A percentile compares a stretch with the other conserved stretches of the same genome.
Conservation (phyloP, 1,284 basidiomycete species). For the Vanrija humicola region DNA sequence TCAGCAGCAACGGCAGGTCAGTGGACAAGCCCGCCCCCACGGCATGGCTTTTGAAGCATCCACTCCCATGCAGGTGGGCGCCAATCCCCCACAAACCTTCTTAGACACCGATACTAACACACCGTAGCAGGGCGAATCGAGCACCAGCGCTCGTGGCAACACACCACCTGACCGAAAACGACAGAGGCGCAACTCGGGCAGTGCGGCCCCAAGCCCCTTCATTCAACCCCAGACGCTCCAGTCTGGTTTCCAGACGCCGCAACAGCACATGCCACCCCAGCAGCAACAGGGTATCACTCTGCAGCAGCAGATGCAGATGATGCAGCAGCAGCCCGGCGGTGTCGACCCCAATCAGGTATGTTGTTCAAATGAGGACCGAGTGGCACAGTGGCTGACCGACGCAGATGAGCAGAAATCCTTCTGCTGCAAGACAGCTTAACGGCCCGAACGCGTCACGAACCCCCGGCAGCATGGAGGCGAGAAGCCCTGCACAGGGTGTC, state of each 20-base stretch:
- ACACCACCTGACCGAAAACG: slow-evolving; percentile 42
- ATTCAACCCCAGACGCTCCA: slow-evolving; percentile 23
- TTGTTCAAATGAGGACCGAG: too few relatives aligned
- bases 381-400: too few relatives aligned
- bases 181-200: slow-evolving; percentile 37
- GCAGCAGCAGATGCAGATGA: slow-evolving; percentile 14
- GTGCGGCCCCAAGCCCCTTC: slow-evolving; percentile 31
- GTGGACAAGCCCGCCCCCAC: slow-evolving; percentile 18
- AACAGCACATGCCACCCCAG: not conserved
- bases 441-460: not conserved
- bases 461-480: slow-evolving; percentile 1
- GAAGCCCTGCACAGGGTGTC: slow-evolving; percentile 12
- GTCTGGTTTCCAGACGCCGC: slow-evolving; percentile 8
- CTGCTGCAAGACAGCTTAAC: slow-evolving; percentile 4
- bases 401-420: too few relatives aligned
- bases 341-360: not conserved
- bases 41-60: slow-evolving; percentile 17
- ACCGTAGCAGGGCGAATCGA: slow-evolving; percentile 12
- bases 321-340: slow-evolving; percentile 5
- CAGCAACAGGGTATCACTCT: slow-evolving; percentile 6
- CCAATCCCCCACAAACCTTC: not conserved
- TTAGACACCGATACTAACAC: not conserved
- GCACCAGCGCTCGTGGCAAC: slow-evolving; percentile 12
- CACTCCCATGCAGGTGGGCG: slow-evolving; percentile 22
- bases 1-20: slow-evolving; percentile 17